Percentiles rank a stretch among this genome's conserved stretches.
Evolutionary conservation across 257 asterid species (phyloP).

Genomic region (Solanum piurae): DNA sequence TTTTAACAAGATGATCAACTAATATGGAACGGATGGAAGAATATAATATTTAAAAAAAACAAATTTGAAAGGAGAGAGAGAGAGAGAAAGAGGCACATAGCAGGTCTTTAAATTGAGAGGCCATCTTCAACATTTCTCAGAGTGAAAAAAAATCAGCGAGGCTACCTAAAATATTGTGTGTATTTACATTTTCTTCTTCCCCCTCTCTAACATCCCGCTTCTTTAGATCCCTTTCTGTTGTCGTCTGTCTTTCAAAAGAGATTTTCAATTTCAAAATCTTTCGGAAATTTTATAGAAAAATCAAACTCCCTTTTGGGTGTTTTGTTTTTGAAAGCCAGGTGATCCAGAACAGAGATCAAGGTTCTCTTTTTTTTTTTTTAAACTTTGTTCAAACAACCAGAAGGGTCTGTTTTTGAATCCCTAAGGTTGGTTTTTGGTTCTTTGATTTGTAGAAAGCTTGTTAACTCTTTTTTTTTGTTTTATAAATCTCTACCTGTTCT

Average conservation of each 20-base stretch:
- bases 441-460: constrained; percentile 1
- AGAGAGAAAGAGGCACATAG: not conserved
- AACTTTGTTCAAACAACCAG: constrained; percentile 11
- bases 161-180: constrained; percentile 10
- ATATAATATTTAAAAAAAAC: not conserved
- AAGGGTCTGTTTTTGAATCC: constrained; percentile 57
- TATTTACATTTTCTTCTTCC: constrained; percentile 17
- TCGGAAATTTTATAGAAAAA: not conserved
- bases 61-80: constrained; percentile 6
- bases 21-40: no score
- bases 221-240: constrained; percentile 85
- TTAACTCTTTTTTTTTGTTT: not conserved
- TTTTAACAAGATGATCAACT: no score
- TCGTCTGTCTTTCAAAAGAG: constrained; percentile 67
- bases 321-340: constrained; percentile 69
- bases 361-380: not conserved
- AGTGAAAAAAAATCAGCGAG: constrained; percentile 53
- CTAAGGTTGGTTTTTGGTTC: constrained; percentile 17
- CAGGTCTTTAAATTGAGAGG: constrained; percentile 36
- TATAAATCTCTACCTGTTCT: constrained; percentile 16
- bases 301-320: constrained; percentile 18
- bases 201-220: constrained; percentile 59
- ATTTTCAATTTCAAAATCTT: constrained; percentile 5
- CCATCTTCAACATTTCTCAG: constrained; percentile 11
- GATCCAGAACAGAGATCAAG: constrained; percentile 79